phyloP scores from a whole-genome alignment of 148 eudicot species.

The Vaccinium myrtillus region DNA sequence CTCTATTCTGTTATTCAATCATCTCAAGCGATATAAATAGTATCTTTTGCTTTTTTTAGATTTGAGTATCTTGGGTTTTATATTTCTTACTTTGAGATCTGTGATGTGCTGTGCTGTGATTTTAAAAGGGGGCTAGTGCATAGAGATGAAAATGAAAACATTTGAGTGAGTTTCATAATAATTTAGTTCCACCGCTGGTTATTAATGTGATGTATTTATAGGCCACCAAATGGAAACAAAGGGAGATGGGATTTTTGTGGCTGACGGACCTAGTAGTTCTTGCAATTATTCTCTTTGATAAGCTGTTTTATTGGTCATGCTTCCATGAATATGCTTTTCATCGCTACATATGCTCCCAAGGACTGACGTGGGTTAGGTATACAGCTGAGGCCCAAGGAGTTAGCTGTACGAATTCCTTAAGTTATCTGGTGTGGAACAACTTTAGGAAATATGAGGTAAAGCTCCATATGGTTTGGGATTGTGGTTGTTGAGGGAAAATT shows the following conservation, averaged over 20 bases:
- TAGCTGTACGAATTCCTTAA: not conserved
- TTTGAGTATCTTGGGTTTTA: not conserved
- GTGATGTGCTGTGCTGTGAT: not conserved
- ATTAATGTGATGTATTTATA: too few relatives aligned
- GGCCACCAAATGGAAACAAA: not conserved
- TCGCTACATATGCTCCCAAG: not conserved
- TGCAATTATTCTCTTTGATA: not conserved
- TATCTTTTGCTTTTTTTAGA: not conserved
- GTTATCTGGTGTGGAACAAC: not conserved
- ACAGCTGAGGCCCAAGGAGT: not conserved
- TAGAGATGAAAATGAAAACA: not conserved
- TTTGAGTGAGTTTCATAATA: not conserved
- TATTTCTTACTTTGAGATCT: not conserved
- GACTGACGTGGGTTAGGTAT: not conserved
- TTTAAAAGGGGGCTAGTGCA: not conserved
- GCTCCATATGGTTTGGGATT: too few relatives aligned
- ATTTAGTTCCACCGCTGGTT: not conserved
- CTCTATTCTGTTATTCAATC: not conserved
- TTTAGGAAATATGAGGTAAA: too few relatives aligned
- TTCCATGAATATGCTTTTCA: not conserved
- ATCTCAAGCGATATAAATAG: not conserved
- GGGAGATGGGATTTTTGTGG: not conserved
- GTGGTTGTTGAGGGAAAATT: too few relatives aligned
- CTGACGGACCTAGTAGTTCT: conserved; percentile 1
- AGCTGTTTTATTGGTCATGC: not conserved